phyloP scores from a whole-genome alignment of 306 rosid species.

The Glycine soja region DNA sequence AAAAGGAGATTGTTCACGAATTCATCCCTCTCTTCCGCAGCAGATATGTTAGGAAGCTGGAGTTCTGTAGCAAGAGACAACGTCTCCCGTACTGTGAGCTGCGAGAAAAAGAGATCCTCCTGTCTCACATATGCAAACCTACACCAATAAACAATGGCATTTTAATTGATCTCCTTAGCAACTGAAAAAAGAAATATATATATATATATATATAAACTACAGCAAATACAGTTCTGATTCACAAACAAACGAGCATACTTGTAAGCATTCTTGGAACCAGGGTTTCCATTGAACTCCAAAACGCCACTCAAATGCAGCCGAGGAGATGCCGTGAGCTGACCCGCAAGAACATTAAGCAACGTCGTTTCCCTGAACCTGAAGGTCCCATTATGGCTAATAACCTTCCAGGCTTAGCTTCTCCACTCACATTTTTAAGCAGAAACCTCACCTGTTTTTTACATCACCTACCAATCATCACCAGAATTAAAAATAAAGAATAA shows the following conservation, averaged over 20 bases:
- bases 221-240: conserved; percentile 22
- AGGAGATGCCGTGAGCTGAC: conserved; percentile 77
- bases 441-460: conserved; percentile 64
- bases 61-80: conserved; percentile 85
- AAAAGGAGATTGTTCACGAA: conserved; percentile 80
- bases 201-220: not conserved
- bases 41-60: conserved; percentile 72
- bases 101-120: conserved; percentile 94
- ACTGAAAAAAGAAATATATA: conserved; percentile 10
- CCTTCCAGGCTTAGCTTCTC: conserved; percentile 90
- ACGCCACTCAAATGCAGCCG: conserved; percentile 72
- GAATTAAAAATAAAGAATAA: not conserved
- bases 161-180: conserved; percentile 4
- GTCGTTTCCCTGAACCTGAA: conserved; percentile 98
- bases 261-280: conserved; percentile 65
- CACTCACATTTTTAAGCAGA: conserved; percentile 76
- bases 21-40: conserved; percentile 76
- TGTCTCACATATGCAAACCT: conserved; percentile 96
- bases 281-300: conserved; percentile 82
- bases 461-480: conserved; percentile 26
- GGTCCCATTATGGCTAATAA: conserved; percentile 95
- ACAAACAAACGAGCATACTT: conserved; percentile 55
- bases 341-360: conserved; percentile 83
- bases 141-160: conserved; percentile 37
- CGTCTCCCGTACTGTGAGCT: conserved; percentile 91